Evolutionary conservation across 2,329 filamentous ascomycete genomes (phyloP).

Genomic region (Botryotinia calthae): DNA sequence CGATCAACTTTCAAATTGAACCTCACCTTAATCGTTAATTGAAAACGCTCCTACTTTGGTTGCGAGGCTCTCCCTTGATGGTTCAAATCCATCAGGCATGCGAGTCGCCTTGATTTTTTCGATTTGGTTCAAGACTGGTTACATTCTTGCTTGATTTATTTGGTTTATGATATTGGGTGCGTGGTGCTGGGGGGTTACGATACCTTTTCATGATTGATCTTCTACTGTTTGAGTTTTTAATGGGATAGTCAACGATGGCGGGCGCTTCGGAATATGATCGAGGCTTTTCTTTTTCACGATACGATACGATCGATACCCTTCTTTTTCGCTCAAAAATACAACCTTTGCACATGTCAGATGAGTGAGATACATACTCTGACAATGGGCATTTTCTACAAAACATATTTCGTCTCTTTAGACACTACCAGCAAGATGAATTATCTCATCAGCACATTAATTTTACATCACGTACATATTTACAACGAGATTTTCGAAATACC

Average conservation of each 20-base stretch:
- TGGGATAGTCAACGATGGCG: neutral
- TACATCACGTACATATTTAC: neutral
- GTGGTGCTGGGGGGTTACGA: neutral
- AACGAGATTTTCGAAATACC: neutral
- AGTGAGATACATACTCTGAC: neutral
- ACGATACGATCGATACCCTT: neutral
- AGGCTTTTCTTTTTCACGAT: neutral
- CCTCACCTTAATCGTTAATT: neutral
- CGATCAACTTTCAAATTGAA: neutral
- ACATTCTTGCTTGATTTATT: neutral
- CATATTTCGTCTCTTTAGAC: neutral
- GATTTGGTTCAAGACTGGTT: conserved; percentile 1
- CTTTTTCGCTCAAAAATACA: neutral
- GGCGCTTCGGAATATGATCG: neutral
- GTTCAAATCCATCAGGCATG: conserved; percentile 18
- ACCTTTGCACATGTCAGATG: neutral
- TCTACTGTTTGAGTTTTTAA: neutral
- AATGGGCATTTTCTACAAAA: neutral
- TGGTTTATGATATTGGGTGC: neutral
- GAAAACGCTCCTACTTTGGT: conserved; percentile 21
- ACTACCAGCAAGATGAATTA: neutral
- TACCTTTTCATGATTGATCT: neutral
- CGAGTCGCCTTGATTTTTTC: neutral
- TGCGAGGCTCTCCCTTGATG: conserved; percentile 18
- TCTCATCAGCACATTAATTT: conserved; percentile 7